Percentiles rank a stretch among this genome's conserved stretches.
Conservation (phyloP, 495 filamentous ascomycete species). For the Daldinia decipiens region DNA sequence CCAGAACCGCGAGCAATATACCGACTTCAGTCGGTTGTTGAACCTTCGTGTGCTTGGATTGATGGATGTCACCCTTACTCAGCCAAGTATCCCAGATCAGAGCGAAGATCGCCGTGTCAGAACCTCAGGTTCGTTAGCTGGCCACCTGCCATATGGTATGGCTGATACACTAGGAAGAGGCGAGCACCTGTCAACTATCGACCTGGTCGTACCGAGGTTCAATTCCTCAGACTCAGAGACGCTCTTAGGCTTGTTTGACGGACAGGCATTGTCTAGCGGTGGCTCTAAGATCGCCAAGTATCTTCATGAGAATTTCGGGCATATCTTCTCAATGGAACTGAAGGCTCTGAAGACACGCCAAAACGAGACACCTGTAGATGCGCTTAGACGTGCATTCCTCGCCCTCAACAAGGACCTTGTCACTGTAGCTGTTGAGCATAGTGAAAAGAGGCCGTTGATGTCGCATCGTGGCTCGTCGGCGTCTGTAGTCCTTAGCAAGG, state of each 20-base stretch:
- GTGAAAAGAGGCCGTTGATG: slow-evolving; percentile 72
- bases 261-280: slow-evolving; percentile 81
- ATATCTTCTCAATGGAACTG: slow-evolving; percentile 84
- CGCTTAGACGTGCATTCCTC: slow-evolving; percentile 86
- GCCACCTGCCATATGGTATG: slow-evolving; percentile 93
- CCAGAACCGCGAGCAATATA: slow-evolving; percentile 76
- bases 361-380: slow-evolving; percentile 80
- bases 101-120: slow-evolving; percentile 94
- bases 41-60: slow-evolving; percentile 90
- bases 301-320: slow-evolving; percentile 91
- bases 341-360: slow-evolving; percentile 66
- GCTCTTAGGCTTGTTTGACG: slow-evolving; percentile 93
- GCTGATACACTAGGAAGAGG: slow-evolving; percentile 93
- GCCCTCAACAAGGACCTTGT: slow-evolving; percentile 94
- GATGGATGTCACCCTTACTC: slow-evolving; percentile 94
- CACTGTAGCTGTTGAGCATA: slow-evolving; percentile 80
- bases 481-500: slow-evolving; percentile 77
- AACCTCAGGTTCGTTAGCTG: slow-evolving; percentile 92
- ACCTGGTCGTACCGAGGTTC: slow-evolving; percentile 94
- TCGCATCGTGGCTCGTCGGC: slow-evolving; percentile 76
- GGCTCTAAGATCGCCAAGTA: slow-evolving; percentile 97
- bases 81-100: slow-evolving; percentile 91
- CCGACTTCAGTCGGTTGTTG: slow-evolving; percentile 87
- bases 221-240: slow-evolving; percentile 92
- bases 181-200: slow-evolving; percentile 96